Percentiles rank a stretch among this genome's conserved stretches.
Conservation (phyloP, 805 yeast species). For the Dipodascus geniculatus region DNA sequence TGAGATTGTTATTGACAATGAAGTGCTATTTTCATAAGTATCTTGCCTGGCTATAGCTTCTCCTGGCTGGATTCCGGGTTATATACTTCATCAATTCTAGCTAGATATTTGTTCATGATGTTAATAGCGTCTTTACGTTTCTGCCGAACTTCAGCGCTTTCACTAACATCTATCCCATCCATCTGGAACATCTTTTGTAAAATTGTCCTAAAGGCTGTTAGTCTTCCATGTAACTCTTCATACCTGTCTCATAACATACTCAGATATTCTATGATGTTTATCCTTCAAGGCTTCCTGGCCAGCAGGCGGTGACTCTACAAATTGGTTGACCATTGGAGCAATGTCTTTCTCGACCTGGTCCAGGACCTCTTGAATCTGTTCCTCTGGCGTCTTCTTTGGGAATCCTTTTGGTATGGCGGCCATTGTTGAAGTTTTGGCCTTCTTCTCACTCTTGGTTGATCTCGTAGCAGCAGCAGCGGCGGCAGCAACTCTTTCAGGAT, state of each 20-base stretch:
- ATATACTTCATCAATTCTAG: constrained; percentile 17
- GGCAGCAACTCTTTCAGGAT: constrained; percentile 1
- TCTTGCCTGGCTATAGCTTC: background rate
- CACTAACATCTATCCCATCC: constrained; percentile 25
- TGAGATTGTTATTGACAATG: constrained; percentile 3
- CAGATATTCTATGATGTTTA: background rate
- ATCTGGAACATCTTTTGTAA: constrained; percentile 25
- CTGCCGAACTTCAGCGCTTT: constrained; percentile 21
- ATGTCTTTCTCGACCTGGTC: constrained; percentile 56
- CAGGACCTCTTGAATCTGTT: background rate
- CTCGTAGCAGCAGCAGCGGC: constrained; percentile 1
- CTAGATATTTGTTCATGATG: constrained; percentile 21
- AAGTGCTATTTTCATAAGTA: background rate
- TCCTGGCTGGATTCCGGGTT: background rate
- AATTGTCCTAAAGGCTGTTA: background rate
- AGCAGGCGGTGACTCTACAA: background rate
- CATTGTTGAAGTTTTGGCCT: background rate
- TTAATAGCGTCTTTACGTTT: constrained; percentile 24
- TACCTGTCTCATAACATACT: background rate
- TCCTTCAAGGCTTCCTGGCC: background rate
- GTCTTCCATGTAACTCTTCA: background rate
- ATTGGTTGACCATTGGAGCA: constrained; percentile 53
- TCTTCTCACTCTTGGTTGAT: background rate
- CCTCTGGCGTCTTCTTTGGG: background rate
- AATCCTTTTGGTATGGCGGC: background rate